Conservation (phyloP, 768 basidiomycete species). For the Termitomyces eurrhizus region DNA sequence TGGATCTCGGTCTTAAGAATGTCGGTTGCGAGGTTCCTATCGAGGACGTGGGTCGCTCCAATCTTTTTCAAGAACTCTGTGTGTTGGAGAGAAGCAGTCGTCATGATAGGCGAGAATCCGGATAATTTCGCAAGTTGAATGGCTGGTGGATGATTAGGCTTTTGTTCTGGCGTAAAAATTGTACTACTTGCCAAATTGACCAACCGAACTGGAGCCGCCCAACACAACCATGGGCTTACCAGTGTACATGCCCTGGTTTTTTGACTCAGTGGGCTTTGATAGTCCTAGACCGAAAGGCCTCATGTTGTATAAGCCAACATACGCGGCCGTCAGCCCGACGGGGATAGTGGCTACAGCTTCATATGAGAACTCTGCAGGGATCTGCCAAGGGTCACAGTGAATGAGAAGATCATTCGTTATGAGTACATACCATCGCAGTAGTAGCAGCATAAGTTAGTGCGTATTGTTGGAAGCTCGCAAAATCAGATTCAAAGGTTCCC, state of each 20-base stretch:
- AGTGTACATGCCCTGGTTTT: conserved; percentile 23
- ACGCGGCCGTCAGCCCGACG: conserved; percentile 33
- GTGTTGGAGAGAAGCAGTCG: conserved; percentile 35
- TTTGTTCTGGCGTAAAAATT: no score
- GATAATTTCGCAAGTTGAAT: conserved; percentile 37
- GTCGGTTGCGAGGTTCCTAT: conserved; percentile 18
- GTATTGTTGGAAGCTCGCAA: conserved; percentile 43
- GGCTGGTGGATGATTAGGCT: conserved; percentile 16
- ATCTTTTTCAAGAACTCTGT: conserved; percentile 26
- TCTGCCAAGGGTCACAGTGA: conserved; percentile 15
- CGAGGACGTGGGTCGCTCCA: conserved; percentile 35
- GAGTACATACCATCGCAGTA: conserved; percentile 31
- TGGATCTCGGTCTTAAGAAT: conserved; percentile 19
- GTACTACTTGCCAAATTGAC: conserved; percentile 20
- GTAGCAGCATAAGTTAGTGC: conserved; percentile 35
- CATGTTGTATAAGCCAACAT: conserved; percentile 28
- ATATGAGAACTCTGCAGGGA: conserved; percentile 33
- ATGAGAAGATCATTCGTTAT: neutral
- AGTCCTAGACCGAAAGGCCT: conserved; percentile 22
- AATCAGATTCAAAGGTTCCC: conserved; percentile 33
- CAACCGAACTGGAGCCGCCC: conserved; percentile 26
- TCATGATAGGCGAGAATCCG: conserved; percentile 36
- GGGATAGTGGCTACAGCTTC: conserved; percentile 41
- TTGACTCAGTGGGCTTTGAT: conserved; percentile 20
- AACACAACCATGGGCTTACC: conserved; percentile 27